Evolutionary conservation across 2,329 filamentous ascomycete genomes (phyloP).

Genomic region (Pezicula radicicola): DNA sequence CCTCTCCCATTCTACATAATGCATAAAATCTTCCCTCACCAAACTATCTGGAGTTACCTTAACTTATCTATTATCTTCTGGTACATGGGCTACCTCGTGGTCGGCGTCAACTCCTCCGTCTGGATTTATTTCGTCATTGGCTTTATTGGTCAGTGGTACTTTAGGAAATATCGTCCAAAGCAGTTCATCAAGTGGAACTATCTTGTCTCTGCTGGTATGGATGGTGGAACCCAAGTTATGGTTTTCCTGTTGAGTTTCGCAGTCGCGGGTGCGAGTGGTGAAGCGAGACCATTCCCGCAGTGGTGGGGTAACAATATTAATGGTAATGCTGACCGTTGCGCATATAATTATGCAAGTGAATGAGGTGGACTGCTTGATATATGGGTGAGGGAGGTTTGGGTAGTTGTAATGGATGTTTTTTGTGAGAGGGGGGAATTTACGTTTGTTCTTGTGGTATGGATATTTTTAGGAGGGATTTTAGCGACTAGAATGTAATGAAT

Average conservation of each 20-base stretch:
- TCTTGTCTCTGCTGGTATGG: slow-evolving; percentile 32
- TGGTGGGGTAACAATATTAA: slow-evolving; percentile 1
- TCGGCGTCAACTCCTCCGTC: slow-evolving; percentile 39
- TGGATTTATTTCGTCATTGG: slow-evolving; percentile 32
- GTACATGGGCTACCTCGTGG: slow-evolving; percentile 39
- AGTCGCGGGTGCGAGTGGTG: slow-evolving; percentile 36
- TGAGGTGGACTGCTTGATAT: no score
- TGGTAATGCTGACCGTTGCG: neutral
- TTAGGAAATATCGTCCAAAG: slow-evolving; percentile 27
- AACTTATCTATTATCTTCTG: slow-evolving; percentile 41
- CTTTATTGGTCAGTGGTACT: slow-evolving; percentile 31
- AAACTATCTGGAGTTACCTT: slow-evolving; percentile 24
- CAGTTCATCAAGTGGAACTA: slow-evolving; percentile 35
- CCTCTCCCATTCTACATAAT: slow-evolving; percentile 35
- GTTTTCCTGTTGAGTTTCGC: slow-evolving; percentile 36
- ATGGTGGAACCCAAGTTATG: slow-evolving; percentile 33
- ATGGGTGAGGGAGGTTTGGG: no score
- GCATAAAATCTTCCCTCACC: slow-evolving; percentile 16
- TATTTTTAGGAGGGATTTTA: no score
- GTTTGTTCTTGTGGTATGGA: no score
- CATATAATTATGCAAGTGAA: neutral
- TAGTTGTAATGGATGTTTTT: no score
- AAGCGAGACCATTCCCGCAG: neutral
- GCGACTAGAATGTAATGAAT: no score
- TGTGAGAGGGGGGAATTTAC: no score